A percentile compares a stretch with the other conserved stretches of the same genome.
Conservation (phyloP, 192 early-diverging fungal species). For the Mortierella claussenii region DNA sequence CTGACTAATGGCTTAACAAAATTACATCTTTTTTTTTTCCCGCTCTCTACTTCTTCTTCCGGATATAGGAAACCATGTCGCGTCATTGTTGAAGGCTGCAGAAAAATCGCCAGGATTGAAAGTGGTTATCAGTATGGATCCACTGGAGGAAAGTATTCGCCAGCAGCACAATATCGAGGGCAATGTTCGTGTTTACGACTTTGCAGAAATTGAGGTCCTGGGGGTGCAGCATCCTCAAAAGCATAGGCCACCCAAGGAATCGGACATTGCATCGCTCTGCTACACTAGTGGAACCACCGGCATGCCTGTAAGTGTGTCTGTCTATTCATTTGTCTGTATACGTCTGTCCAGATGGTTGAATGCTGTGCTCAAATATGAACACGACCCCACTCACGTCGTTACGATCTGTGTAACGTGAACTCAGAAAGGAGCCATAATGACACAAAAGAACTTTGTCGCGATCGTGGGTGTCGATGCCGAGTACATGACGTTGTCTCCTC, state of each 20-base stretch:
- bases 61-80: conserved; percentile 11
- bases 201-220: conserved; percentile 63
- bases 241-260: conserved; percentile 64
- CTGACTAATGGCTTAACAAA: no score
- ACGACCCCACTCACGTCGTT: not conserved
- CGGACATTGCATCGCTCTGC: conserved; percentile 77
- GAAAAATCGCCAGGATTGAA: conserved; percentile 71
- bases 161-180: conserved; percentile 63
- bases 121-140: conserved; percentile 79
- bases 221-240: conserved; percentile 63
- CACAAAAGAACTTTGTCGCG: conserved; percentile 80
- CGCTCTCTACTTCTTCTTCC: no score
- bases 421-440: conserved; percentile 74
- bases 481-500: not conserved
- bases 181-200: conserved; percentile 66
- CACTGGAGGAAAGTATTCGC: conserved; percentile 54
- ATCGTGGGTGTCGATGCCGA: conserved; percentile 29
- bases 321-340: no score
- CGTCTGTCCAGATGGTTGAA: not conserved
- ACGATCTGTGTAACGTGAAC: not conserved
- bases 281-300: conserved; percentile 93
- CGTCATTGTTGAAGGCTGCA: not conserved
- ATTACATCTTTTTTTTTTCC: no score
- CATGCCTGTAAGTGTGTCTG: conserved; percentile 66
- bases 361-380: not conserved